Conservation (phyloP, 2,329 filamentous ascomycete genomes). For the Macrophomina tecta region DNA sequence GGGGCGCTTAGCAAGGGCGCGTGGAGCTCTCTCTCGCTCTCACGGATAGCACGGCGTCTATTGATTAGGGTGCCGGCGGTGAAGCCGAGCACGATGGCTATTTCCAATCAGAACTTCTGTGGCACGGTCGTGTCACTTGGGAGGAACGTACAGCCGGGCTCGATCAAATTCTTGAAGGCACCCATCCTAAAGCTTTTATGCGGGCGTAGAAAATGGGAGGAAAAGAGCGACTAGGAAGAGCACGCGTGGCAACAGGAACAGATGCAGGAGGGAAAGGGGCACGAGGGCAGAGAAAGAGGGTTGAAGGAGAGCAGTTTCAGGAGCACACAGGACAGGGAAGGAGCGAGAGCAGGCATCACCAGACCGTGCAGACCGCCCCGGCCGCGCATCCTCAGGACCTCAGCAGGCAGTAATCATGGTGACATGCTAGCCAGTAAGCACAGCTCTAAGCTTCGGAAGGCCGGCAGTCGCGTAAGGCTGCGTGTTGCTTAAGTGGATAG, state of each 20-base stretch:
- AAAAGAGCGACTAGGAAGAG: background rate
- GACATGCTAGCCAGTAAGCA: conserved; percentile 6
- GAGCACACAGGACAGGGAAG: background rate
- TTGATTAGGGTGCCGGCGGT: conserved; percentile 31
- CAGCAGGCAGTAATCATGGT: background rate
- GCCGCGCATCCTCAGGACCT: background rate
- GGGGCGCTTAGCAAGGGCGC: conserved; percentile 15
- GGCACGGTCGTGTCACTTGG: background rate
- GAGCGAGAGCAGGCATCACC: conserved; percentile 8
- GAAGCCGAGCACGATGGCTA: conserved; percentile 30
- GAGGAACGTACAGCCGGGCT: conserved; percentile 24
- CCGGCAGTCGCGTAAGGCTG: conserved; percentile 7
- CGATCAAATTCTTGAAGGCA: conserved; percentile 26
- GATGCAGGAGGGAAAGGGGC: background rate
- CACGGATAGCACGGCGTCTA: conserved; percentile 20
- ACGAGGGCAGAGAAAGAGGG: background rate
- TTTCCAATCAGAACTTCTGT: background rate
- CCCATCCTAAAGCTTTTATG: conserved; percentile 10
- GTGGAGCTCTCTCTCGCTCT: conserved; percentile 1
- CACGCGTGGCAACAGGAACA: background rate
- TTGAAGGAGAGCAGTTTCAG: conserved; percentile 1
- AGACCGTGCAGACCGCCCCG: background rate
- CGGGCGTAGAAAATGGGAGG: background rate
- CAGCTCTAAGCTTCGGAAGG: conserved; percentile 4
- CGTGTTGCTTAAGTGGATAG: background rate